phyloP scores from a whole-genome alignment of 441 rosid species.

The Pelargonium citronellum region DNA sequence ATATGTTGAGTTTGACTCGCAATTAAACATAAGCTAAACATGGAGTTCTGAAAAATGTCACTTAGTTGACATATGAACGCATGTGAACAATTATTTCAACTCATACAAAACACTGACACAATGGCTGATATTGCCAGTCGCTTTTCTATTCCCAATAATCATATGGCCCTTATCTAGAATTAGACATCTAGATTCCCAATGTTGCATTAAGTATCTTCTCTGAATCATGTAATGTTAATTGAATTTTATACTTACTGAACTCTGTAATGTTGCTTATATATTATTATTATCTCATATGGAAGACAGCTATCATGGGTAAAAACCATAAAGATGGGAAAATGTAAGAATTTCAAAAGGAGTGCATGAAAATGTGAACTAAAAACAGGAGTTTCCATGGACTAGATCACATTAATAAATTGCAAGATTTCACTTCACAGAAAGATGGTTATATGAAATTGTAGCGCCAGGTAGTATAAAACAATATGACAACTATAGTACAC shows the following conservation, averaged over 20 bases:
- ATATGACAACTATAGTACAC: background rate
- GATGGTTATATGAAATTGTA: background rate
- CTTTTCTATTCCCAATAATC: background rate
- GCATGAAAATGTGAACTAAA: background rate
- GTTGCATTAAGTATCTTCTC: background rate
- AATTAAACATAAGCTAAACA: no score
- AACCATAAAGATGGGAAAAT: background rate
- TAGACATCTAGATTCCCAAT: background rate
- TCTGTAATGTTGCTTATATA: background rate
- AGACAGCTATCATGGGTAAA: background rate
- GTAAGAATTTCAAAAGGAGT: background rate
- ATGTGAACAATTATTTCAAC: background rate
- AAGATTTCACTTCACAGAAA: background rate
- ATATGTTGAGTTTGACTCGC: no score
- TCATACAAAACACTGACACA: background rate
- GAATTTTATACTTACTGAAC: background rate
- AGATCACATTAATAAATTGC: background rate
- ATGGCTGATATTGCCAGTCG: no score
- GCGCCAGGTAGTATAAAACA: background rate
- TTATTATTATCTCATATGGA: background rate
- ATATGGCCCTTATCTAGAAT: background rate
- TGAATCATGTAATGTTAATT: background rate
- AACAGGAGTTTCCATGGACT: background rate
- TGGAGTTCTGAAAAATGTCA: no score
- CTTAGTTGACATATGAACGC: no score